phyloP scores from a whole-genome alignment of 2,329 filamentous ascomycete genomes.

The Lasiodiplodia sp. region DNA sequence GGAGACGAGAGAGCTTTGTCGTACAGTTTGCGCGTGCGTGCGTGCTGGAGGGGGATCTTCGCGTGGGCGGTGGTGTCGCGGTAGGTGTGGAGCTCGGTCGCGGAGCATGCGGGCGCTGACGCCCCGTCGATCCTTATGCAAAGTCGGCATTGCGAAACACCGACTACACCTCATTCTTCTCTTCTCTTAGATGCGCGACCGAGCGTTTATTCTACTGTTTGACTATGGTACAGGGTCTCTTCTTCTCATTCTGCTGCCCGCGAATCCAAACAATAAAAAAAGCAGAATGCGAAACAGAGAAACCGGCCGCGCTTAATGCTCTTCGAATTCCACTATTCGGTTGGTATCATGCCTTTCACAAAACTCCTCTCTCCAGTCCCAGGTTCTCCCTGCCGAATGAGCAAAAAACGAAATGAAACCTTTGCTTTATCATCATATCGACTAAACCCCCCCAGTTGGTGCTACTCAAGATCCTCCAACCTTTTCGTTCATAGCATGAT shows the following conservation, averaged over 20 bases:
- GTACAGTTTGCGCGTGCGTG: too few species aligned
- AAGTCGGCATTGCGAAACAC: slow-evolving; percentile 9
- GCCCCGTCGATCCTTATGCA: slow-evolving; percentile 19
- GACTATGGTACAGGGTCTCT: slow-evolving; percentile 19
- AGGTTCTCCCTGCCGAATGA: slow-evolving; percentile 8
- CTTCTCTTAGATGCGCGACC: background rate
- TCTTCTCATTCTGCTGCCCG: background rate
- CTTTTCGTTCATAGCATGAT: background rate
- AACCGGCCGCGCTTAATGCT: slow-evolving; percentile 4
- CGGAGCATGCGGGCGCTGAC: background rate
- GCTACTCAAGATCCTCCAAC: background rate
- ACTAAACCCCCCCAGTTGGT: background rate
- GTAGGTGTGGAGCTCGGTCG: background rate
- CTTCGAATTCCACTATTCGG: slow-evolving; percentile 26
- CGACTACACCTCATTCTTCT: slow-evolving; percentile 3
- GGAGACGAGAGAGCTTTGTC: background rate
- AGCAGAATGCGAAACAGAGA: background rate
- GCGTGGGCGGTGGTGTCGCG: slow-evolving; percentile 30
- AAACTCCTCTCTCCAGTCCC: slow-evolving; percentile 16
- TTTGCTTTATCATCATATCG: background rate
- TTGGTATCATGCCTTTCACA: slow-evolving; percentile 30
- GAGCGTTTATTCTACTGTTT: slow-evolving; percentile 17
- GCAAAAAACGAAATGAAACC: slow-evolving; percentile 11
- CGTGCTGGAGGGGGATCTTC: background rate
- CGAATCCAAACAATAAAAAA: background rate